phyloP scores from a whole-genome alignment of 805 yeast genomes.

The Candida cerambycidarum region DNA sequence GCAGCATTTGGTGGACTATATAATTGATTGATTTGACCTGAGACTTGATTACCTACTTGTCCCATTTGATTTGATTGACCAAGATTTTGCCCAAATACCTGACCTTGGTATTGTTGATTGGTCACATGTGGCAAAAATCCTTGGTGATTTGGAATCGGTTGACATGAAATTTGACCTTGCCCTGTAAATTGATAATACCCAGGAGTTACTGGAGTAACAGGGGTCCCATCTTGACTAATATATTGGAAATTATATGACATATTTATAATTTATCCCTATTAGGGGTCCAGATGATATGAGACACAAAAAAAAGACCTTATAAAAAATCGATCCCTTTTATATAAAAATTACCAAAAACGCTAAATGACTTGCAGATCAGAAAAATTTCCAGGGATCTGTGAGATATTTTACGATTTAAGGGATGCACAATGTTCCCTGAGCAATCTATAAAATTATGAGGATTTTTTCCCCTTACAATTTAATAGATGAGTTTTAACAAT shows the following conservation, averaged over 20 bases:
- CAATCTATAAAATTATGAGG: slow-evolving; percentile 5
- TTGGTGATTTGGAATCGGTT: neutral
- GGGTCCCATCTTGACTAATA: neutral
- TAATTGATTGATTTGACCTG: slow-evolving; percentile 1
- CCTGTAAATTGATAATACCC: slow-evolving; percentile 1
- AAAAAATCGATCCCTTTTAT: neutral
- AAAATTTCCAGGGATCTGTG: slow-evolving; percentile 1
- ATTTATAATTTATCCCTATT: neutral
- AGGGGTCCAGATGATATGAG: neutral
- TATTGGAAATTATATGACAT: slow-evolving; percentile 2
- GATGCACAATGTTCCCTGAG: slow-evolving; percentile 5
- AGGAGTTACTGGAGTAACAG: neutral
- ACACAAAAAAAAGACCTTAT: neutral
- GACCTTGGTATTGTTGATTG: neutral
- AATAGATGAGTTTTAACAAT: neutral
- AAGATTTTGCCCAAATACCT: neutral
- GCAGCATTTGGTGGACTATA: neutral
- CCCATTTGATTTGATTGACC: neutral
- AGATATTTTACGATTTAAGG: slow-evolving; percentile 6
- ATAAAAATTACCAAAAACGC: slow-evolving; percentile 6
- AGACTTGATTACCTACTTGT: neutral
- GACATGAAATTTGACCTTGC: slow-evolving; percentile 2
- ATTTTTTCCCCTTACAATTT: neutral
- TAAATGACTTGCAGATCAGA: slow-evolving; percentile 6
- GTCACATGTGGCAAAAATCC: neutral